A percentile compares a stretch with the other conserved stretches of the same genome.
These are phyloP conservation scores for Monosporozyma aerobia DNA, from an alignment of 805 yeast species.

Conservation along the genomic window DNA sequence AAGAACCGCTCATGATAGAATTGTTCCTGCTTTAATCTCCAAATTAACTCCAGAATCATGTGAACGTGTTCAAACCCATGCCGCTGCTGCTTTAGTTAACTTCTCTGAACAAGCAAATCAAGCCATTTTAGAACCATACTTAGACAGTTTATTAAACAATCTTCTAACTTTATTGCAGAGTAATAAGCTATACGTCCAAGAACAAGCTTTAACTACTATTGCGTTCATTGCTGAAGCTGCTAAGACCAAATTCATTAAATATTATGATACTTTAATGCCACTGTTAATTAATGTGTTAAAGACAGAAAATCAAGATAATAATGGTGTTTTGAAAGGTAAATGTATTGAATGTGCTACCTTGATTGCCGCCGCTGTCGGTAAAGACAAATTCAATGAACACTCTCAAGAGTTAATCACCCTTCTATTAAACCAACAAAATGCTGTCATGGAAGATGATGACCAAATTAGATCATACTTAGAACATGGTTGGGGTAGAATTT, in stretches of 20 bases:
- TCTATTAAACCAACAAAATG: slow-evolving; percentile 62
- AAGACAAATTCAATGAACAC: slow-evolving; percentile 73
- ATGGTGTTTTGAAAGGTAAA: slow-evolving; percentile 76
- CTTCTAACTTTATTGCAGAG: slow-evolving; percentile 69
- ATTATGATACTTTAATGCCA: slow-evolving; percentile 93
- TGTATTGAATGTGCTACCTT: slow-evolving; percentile 93
- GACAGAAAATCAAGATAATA: slow-evolving; percentile 70
- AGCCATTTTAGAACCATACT: slow-evolving; percentile 83
- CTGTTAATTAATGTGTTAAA: slow-evolving; percentile 67
- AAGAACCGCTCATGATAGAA: slow-evolving; percentile 63
- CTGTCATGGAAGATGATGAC: slow-evolving; percentile 57
- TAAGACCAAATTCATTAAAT: slow-evolving; percentile 74
- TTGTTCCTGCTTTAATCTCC: slow-evolving; percentile 82
- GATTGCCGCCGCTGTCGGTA: slow-evolving; percentile 91
- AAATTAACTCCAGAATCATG: slow-evolving; percentile 64
- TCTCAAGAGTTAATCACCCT: slow-evolving; percentile 64
- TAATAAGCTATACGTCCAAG: slow-evolving; percentile 90
- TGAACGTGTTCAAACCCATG: slow-evolving; percentile 94
- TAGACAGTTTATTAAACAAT: slow-evolving; percentile 70
- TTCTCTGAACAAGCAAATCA: slow-evolving; percentile 87
- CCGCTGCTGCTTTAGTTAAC: slow-evolving; percentile 96
- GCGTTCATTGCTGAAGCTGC: slow-evolving; percentile 98
- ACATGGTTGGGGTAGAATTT: slow-evolving; percentile 93
- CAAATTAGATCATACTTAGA: slow-evolving; percentile 80
- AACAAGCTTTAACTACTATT: slow-evolving; percentile 92